Conservation (phyloP, 2,329 filamentous ascomycete genomes). For the Claviceps sp. region DNA sequence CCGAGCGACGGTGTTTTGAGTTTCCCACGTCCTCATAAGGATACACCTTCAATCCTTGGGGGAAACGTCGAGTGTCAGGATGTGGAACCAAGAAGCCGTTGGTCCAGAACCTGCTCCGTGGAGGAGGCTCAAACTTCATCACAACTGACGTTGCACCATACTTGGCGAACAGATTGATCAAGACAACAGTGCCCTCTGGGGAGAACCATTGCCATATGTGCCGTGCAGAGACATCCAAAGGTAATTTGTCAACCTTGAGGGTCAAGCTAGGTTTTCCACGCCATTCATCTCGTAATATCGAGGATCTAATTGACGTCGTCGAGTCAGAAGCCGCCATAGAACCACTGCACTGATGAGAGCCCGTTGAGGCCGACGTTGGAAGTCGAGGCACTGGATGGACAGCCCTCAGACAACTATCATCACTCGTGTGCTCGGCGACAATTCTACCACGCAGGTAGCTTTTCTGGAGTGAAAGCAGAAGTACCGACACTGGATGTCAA, state of each 20-base stretch:
- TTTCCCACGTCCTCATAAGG: constrained; percentile 1
- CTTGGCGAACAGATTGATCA: constrained; percentile 34
- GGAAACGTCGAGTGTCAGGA: constrained; percentile 9
- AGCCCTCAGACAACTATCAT: neutral
- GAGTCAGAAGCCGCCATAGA: neutral
- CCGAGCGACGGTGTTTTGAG: neutral
- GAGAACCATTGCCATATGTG: constrained; percentile 40
- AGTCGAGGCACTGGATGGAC: neutral
- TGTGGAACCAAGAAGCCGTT: constrained; percentile 17
- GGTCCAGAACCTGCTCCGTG: constrained; percentile 37
- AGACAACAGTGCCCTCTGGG: constrained; percentile 36
- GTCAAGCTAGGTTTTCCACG: constrained; percentile 19
- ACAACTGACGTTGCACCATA: constrained; percentile 19
- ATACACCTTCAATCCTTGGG: constrained; percentile 11
- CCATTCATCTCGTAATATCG: constrained; percentile 13
- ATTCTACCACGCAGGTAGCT: neutral
- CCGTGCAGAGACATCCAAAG: constrained; percentile 21
- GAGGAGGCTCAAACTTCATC: constrained; percentile 47
- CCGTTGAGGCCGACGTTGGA: neutral
- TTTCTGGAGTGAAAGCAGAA: neutral
- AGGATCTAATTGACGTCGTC: neutral
- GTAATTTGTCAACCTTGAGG: constrained; percentile 21
- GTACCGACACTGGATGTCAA: neutral
- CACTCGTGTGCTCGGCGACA: neutral
- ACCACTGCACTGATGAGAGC: neutral